Base-by-base conservation (phyloP, 2,329 filamentous ascomycete species). In the Clonostachys chloroleuca region DNA sequence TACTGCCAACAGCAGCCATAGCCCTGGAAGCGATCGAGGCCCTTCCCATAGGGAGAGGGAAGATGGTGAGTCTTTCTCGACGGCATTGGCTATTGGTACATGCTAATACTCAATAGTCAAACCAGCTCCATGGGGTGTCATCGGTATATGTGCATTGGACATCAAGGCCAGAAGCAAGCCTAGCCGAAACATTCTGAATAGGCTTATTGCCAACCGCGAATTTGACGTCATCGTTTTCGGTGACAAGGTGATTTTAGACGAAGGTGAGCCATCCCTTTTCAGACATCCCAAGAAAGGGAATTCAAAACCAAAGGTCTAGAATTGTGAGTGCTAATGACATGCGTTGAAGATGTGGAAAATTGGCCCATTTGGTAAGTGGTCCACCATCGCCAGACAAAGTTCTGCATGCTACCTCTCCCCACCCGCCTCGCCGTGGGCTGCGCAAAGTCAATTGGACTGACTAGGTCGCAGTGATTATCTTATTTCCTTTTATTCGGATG, bases 191-290 rank as follows among this genome's bases (percentile, higher is more conserved):
- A 99, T 99, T 56, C 72, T 99, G 50, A 97, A 95, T 60, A 83
- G 92, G 44, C 77, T 99, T 17, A 92, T 96, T 54, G 83, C 88
- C 34, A 92, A 95, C 54, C 83, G 86, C 44, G 92, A 97, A 57
- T 97, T 99, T 60, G 92, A 99, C 59, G 92, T 97, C 20, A 86
- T 95, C 51, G 92, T 99, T 12, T 99, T 99, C 71, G 95, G 94
- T 43, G 94, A 99, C 72, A 99, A 99, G 69, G 92, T 96, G 40
- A 99, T 99, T 56, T 76, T 99, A 35, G 94, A 99, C 60, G 94
- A 99, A 79, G 80, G 80, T 81, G 56, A 56, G 75, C 62, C 39
- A 20, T n/a, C 33, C 34, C 30, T 36, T n/a, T n/a, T 10, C 42
- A n/a, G 9, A 12, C 7, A 35, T 16, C 12, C 35, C 20, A 9